Evolutionary conservation across 1,139 yeast genomes (phyloP).

Genomic region (Yamadazyma aaseri): DNA sequence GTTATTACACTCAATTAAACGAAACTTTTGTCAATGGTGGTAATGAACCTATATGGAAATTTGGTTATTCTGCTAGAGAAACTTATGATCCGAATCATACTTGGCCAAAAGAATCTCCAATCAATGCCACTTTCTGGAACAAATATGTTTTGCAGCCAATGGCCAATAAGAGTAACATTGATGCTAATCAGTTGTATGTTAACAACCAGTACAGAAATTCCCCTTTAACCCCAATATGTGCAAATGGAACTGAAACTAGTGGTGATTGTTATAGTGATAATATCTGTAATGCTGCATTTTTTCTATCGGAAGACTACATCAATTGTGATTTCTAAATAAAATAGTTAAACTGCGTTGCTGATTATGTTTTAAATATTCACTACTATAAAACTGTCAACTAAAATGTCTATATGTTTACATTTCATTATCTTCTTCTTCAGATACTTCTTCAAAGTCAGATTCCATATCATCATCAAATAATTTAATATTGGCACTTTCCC

Average conservation of each 20-base stretch:
- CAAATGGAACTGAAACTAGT: constrained; percentile 29
- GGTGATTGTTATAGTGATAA: constrained; percentile 39
- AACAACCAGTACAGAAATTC: constrained; percentile 51
- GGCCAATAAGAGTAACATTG: constrained; percentile 4
- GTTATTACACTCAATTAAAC: constrained; percentile 53
- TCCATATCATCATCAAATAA: constrained; percentile 19
- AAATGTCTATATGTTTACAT: no score
- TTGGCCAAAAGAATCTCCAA: constrained; percentile 55
- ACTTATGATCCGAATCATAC: constrained; percentile 41
- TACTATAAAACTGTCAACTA: no score
- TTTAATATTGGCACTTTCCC: constrained; percentile 37
- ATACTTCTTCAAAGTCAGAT: constrained; percentile 5
- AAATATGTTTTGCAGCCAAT: constrained; percentile 33
- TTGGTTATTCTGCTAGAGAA: constrained; percentile 54
- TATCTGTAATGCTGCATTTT: constrained; percentile 35
- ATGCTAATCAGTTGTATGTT: constrained; percentile 28
- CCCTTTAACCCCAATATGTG: constrained; percentile 49
- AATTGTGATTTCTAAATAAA: constrained; percentile 5
- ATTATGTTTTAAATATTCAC: no score
- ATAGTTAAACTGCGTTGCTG: neutral
- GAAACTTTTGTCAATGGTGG: constrained; percentile 50
- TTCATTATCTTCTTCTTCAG: constrained; percentile 14
- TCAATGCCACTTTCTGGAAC: constrained; percentile 63
- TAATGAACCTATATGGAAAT: constrained; percentile 54
- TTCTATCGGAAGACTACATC: constrained; percentile 12